These are phyloP conservation scores for Gryganskiella cystojenkinii DNA, from an alignment of 192 early-diverging fungal species.

Conservation along the genomic window DNA sequence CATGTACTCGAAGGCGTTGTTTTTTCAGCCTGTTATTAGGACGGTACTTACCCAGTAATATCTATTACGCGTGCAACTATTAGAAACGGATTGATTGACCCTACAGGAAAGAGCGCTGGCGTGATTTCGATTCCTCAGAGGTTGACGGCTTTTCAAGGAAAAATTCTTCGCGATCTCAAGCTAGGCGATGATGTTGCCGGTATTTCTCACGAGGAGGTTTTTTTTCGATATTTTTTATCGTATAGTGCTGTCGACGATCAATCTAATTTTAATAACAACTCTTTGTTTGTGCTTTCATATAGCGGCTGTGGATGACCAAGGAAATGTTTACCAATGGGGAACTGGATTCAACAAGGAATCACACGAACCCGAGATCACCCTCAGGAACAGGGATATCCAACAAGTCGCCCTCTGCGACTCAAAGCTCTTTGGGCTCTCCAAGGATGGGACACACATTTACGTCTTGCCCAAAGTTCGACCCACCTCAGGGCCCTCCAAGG, in stretches of 20 bases:
- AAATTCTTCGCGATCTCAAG: conserved; percentile 39
- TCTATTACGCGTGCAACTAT: not conserved
- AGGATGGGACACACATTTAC: conserved; percentile 31
- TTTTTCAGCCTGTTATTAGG: not conserved
- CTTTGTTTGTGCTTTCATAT: not conserved
- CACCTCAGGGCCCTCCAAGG: conserved; percentile 25
- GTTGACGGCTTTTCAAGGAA: conserved; percentile 27
- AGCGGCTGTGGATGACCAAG: conserved; percentile 54
- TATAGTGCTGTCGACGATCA: not conserved
- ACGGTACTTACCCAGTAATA: not conserved
- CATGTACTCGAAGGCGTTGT: not conserved
- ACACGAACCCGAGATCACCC: conserved; percentile 42
- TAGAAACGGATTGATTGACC: conserved; percentile 41
- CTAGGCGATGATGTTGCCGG: conserved; percentile 44
- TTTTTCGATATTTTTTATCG: not conserved
- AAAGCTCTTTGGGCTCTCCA: conserved; percentile 33
- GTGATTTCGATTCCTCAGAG: conserved; percentile 43
- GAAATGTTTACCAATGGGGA: conserved; percentile 58
- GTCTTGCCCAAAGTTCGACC: conserved; percentile 48
- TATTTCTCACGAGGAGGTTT: not conserved
- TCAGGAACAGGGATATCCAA: conserved; percentile 44
- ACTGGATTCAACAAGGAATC: conserved; percentile 28
- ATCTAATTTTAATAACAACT: not conserved
- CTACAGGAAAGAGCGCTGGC: conserved; percentile 41
- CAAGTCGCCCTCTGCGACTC: conserved; percentile 38